Evolutionary conservation across 2,329 filamentous ascomycete species (phyloP).

Genomic region (Claviceps africana): DNA sequence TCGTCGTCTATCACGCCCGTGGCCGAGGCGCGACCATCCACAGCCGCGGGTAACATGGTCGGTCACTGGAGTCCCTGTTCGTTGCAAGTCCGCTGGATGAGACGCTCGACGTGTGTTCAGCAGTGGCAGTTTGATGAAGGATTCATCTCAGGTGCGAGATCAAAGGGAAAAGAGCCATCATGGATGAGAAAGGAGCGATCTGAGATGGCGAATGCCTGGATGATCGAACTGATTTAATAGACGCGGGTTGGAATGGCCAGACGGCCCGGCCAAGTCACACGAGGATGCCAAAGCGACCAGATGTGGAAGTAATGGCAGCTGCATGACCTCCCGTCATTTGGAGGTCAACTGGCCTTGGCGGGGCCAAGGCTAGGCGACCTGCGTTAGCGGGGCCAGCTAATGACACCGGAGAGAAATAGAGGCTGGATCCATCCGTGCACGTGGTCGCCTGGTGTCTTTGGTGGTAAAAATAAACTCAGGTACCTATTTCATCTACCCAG

Average conservation of each 20-base stretch:
- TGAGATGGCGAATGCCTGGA: background rate
- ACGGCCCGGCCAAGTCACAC: background rate
- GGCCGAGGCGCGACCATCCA: constrained; percentile 2
- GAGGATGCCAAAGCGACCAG: background rate
- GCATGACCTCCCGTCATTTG: background rate
- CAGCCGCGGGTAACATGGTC: constrained; percentile 4
- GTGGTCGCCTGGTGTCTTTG: too few relatives aligned
- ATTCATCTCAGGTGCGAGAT: background rate
- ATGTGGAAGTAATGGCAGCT: too few relatives aligned
- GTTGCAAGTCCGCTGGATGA: background rate
- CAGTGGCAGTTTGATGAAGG: background rate
- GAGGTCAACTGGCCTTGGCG: background rate
- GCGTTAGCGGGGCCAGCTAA: too few relatives aligned
- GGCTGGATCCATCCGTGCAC: too few relatives aligned
- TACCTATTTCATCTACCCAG: too few relatives aligned
- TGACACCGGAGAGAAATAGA: too few relatives aligned
- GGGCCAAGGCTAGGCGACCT: too few relatives aligned
- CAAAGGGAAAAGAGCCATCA: background rate
- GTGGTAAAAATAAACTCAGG: too few relatives aligned
- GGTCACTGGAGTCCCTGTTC: background rate
- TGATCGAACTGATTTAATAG: background rate
- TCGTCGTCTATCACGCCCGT: background rate
- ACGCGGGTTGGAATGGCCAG: background rate
- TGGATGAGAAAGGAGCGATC: background rate
- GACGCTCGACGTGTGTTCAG: background rate